Conservation (phyloP, 2,329 filamentous ascomycete species). For the Fusarium continuum region DNA sequence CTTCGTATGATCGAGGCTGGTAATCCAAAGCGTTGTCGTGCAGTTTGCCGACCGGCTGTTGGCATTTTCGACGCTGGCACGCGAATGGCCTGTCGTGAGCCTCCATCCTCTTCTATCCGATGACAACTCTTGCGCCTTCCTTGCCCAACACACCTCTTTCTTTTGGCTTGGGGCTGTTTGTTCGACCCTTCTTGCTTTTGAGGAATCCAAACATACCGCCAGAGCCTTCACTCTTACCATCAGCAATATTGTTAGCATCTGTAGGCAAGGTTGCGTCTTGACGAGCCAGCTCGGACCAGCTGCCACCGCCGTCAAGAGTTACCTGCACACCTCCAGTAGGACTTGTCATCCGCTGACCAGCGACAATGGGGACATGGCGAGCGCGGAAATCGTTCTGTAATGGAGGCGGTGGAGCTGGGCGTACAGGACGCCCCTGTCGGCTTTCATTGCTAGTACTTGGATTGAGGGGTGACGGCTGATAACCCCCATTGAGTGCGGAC, state of each 20-base stretch:
- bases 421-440: conserved; percentile 39
- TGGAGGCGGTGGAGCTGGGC: conserved; percentile 53
- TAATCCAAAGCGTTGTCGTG: conserved; percentile 10
- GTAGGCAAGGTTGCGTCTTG: conserved; percentile 79
- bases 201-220: conserved; percentile 91
- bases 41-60: conserved; percentile 18
- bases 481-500: conserved; percentile 44
- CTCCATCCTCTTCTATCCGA: conserved; percentile 60
- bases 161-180: conserved; percentile 92
- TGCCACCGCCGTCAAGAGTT: conserved; percentile 86
- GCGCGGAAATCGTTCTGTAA: conserved; percentile 59
- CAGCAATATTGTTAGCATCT: conserved; percentile 67
- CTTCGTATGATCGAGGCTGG: conserved; percentile 1
- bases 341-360: conserved; percentile 75
- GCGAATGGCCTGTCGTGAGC: conserved; percentile 28
- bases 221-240: conserved; percentile 65
- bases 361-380: conserved; percentile 61
- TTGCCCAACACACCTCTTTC: conserved; percentile 94
- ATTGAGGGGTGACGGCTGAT: conserved; percentile 41
- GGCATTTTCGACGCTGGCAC: conserved; percentile 21
- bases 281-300: conserved; percentile 90
- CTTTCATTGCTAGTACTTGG: conserved; percentile 41
- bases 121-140: conserved; percentile 86
- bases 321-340: conserved; percentile 89
- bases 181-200: conserved; percentile 86